Evolutionary conservation across 2,329 filamentous ascomycete genomes (phyloP).

Genomic region (Aspergillus clavatus): DNA sequence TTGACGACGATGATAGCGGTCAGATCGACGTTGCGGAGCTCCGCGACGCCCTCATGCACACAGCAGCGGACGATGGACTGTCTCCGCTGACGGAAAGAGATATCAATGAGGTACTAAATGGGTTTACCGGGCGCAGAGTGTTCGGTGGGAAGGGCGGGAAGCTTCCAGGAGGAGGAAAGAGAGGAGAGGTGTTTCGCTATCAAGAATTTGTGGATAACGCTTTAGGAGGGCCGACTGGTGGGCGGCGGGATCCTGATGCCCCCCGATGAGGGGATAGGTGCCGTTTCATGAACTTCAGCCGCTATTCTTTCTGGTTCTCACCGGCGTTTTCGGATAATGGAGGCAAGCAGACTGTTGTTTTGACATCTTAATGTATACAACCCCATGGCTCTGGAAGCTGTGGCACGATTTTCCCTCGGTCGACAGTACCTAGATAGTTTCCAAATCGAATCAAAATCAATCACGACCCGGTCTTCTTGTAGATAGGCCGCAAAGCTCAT

Average conservation of each 20-base stretch:
- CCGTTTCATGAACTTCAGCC: neutral
- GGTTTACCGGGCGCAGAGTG: conserved; percentile 76
- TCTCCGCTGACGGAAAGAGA: conserved; percentile 63
- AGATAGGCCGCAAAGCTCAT: too few species aligned
- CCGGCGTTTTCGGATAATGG: conserved; percentile 7
- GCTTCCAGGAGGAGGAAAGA: conserved; percentile 52
- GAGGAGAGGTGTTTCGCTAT: conserved; percentile 89
- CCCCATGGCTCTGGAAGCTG: conserved; percentile 8
- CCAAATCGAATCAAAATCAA: neutral
- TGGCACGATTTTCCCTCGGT: conserved; percentile 1
- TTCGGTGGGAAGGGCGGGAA: conserved; percentile 58
- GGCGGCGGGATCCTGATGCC: conserved; percentile 15
- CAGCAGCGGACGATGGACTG: conserved; percentile 68
- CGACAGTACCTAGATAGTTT: too few species aligned
- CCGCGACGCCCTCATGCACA: conserved; percentile 75
- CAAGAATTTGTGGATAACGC: conserved; percentile 80
- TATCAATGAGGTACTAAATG: conserved; percentile 79
- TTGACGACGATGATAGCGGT: conserved; percentile 92
- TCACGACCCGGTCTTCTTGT: too few species aligned
- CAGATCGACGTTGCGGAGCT: conserved; percentile 82
- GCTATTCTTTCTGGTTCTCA: neutral
- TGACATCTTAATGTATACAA: neutral
- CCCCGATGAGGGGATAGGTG: conserved; percentile 3
- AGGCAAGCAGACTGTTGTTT: conserved; percentile 1
- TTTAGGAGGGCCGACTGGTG: conserved; percentile 46